phyloP scores from a whole-genome alignment of 148 eudicot genomes.

The Heliosperma pusillum region DNA sequence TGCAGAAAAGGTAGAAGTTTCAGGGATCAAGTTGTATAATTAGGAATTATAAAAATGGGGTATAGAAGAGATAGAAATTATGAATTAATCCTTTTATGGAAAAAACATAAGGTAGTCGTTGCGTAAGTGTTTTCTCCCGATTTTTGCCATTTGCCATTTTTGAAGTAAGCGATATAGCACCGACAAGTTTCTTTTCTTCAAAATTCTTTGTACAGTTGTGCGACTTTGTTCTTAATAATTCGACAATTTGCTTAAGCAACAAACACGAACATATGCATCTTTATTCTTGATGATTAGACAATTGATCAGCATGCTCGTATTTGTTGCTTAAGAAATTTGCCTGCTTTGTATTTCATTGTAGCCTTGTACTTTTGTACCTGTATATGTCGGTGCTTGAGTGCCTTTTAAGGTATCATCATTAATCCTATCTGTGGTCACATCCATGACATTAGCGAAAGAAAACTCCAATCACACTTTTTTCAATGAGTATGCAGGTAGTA shows the following conservation, averaged over 20 bases:
- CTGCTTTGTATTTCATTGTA: not conserved
- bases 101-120: not conserved
- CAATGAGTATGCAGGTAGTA: constrained; percentile 56
- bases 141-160: not conserved
- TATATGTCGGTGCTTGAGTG: not conserved
- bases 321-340: not conserved
- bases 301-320: not conserved
- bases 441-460: not conserved
- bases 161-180: not conserved
- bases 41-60: too few relatives aligned
- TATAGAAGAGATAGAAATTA: too few relatives aligned
- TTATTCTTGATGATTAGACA: not conserved
- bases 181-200: not conserved
- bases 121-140: not conserved
- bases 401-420: not conserved
- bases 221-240: not conserved
- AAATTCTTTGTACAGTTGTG: too few relatives aligned
- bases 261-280: too few relatives aligned
- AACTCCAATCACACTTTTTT: not conserved
- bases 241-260: too few relatives aligned
- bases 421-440: not conserved
- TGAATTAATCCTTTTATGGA: too few relatives aligned
- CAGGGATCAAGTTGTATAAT: not conserved
- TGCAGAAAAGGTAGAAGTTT: not conserved
- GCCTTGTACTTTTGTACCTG: not conserved